Base-by-base conservation (phyloP, 768 basidiomycete genomes). In the Macrolepiota fuliginosa region DNA sequence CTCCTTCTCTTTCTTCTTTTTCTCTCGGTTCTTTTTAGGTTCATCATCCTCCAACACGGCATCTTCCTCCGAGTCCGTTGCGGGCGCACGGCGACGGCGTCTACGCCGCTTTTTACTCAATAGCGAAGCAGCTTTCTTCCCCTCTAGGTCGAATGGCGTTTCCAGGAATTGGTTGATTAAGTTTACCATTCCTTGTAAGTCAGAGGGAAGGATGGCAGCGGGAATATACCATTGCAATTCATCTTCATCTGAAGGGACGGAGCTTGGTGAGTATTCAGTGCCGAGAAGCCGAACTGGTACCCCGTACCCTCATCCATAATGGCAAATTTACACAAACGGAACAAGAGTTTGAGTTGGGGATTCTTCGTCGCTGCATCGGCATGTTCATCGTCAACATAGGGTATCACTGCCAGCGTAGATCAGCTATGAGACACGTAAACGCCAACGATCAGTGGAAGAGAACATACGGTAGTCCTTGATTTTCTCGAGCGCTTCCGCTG, bases 161-260 rank as follows among this genome's bases (percentile, higher is more conserved):
- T 82, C 79, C 62, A 98, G 81, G 79, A 88, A 98, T 71, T 92
- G 89, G 68, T 88, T 81, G 74, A 98, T 90, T 65, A 95, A 86
- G 56, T 82, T 83, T 67, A 91, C 75, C 54, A 83, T 88, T 55
- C 83, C 80, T 71, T 87, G 81, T 37, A 98, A 77, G 54, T 90
- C 84, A 5, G 83, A 74, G 0, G 91, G 90, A 17, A 82, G 69
- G 58, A 93, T 79, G n/a, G 77, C 73, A 9, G 86, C 82, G 32
- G 96, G 94, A 54, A 97, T 81, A 63, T 85, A 87, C 94, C 95
- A 98, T 71, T 93, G 85, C 32, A 89, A 75, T 68, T 92, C 91
- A 29, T 88, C 85, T 29, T 81, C 82, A 66, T 83, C 90, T 90
- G 42, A 54, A 24, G 19, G 12, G 57, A 59, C 27, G 54, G 35